Evolutionary conservation across 2,329 filamentous ascomycete genomes (phyloP).

Genomic region (Pyrenochaeta sp.): DNA sequence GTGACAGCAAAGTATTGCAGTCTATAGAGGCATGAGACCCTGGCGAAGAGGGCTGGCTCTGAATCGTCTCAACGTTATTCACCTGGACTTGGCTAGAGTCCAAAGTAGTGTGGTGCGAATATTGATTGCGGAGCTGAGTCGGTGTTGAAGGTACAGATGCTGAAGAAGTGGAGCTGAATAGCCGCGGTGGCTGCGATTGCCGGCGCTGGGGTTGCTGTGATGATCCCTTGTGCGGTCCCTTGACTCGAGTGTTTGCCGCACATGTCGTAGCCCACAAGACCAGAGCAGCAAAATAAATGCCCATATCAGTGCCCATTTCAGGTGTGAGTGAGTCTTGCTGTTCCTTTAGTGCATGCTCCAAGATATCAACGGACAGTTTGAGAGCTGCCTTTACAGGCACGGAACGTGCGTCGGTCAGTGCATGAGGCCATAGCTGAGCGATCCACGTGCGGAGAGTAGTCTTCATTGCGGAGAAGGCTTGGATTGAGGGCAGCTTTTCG

Average conservation of each 20-base stretch:
- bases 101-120: constrained; percentile 1
- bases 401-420: constrained; percentile 8
- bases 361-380: constrained; percentile 33
- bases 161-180: constrained; percentile 11
- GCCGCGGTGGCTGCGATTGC: constrained; percentile 15
- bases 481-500: constrained; percentile 49
- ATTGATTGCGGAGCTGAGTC: not conserved
- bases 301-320: constrained; percentile 44
- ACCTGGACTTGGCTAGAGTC: constrained; percentile 18
- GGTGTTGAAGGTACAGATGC: constrained; percentile 8
- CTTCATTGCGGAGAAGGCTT: constrained; percentile 44
- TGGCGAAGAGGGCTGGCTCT: constrained; percentile 23
- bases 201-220: constrained; percentile 18
- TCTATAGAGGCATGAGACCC: constrained; percentile 11
- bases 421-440: constrained; percentile 34
- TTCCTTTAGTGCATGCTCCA: constrained; percentile 33
- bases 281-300: constrained; percentile 46
- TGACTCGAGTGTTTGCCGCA: constrained; percentile 30
- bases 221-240: constrained; percentile 10
- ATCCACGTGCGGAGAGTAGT: constrained; percentile 48
- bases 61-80: constrained; percentile 1
- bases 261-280: constrained; percentile 48
- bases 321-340: constrained; percentile 23
- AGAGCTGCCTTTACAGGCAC: constrained; percentile 36
- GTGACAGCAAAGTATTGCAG: constrained; percentile 18